A percentile compares a stretch with the other conserved stretches of the same genome.
These are phyloP conservation scores for Ustilaginoidea virens DNA, from an alignment of 2,329 filamentous ascomycete species.

Conservation along the genomic window DNA sequence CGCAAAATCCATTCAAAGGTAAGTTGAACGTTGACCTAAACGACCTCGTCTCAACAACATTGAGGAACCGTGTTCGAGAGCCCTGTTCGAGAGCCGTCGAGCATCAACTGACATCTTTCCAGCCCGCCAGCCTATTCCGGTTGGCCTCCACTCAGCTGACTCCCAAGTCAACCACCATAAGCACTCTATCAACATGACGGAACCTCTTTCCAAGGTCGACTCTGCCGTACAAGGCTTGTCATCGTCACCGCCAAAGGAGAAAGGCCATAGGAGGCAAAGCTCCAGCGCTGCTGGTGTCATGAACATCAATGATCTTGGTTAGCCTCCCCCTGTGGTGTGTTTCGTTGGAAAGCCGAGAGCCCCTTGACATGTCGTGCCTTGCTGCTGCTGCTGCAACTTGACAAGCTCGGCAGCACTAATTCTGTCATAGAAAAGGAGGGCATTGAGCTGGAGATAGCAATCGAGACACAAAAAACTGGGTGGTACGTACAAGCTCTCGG, in stretches of 20 bases:
- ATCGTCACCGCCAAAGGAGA: constrained; percentile 51
- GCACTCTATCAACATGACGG: constrained; percentile 18
- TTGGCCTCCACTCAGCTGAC: not conserved
- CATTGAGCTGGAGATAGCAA: constrained; percentile 56
- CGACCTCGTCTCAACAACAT: no score
- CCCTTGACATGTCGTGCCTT: no score
- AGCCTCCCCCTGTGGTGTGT: constrained; percentile 17
- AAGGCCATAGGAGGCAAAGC: constrained; percentile 52
- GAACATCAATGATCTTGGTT: constrained; percentile 79
- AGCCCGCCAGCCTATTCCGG: not conserved
- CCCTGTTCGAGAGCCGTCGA: no score
- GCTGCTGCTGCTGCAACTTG: no score
- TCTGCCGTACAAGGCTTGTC: constrained; percentile 73
- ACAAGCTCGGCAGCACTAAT: no score
- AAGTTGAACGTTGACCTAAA: not conserved
- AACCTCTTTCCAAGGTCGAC: constrained; percentile 73
- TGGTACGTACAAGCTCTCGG: constrained; percentile 43
- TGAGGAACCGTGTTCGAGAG: no score
- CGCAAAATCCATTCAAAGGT: constrained; percentile 9
- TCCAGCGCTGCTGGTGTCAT: constrained; percentile 51
- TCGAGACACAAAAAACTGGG: constrained; percentile 75
- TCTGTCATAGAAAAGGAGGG: constrained; percentile 49
- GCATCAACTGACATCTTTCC: no score
- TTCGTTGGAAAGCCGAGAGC: no score
- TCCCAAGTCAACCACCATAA: not conserved